Evolutionary conservation across 2,329 filamentous ascomycete genomes (phyloP).

Genomic region (Lachnellula arida): DNA sequence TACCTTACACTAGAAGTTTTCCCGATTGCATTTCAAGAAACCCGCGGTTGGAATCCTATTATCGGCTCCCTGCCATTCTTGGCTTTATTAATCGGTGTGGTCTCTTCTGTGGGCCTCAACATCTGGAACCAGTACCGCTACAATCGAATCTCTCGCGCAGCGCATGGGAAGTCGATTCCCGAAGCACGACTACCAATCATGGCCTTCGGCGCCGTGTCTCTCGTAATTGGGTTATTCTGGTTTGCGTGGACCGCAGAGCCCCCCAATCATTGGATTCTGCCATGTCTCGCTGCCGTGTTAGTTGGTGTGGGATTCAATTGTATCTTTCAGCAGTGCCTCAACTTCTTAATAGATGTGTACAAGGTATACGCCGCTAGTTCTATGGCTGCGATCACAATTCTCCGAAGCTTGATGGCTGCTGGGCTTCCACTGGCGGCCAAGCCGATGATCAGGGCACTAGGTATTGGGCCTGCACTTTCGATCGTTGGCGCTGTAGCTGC

Average conservation of each 20-base stretch:
- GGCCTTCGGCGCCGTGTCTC: constrained; percentile 34
- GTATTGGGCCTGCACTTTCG: constrained; percentile 58
- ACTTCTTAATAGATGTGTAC: constrained; percentile 39
- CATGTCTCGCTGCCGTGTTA: constrained; percentile 22
- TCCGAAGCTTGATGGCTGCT: constrained; percentile 41
- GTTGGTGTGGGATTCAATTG: constrained; percentile 30
- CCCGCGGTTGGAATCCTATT: constrained; percentile 55
- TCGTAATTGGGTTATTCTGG: constrained; percentile 29
- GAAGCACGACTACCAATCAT: constrained; percentile 46
- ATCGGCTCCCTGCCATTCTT: constrained; percentile 61
- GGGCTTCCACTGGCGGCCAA: constrained; percentile 40
- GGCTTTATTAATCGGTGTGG: constrained; percentile 34
- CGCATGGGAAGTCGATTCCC: constrained; percentile 38
- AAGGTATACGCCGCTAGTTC: constrained; percentile 44
- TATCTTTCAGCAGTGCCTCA: constrained; percentile 30
- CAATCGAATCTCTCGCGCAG: constrained; percentile 20
- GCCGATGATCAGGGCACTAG: constrained; percentile 57
- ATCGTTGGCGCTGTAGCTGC: constrained; percentile 56
- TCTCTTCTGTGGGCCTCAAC: constrained; percentile 50
- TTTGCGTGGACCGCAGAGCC: constrained; percentile 28
- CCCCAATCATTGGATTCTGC: constrained; percentile 21
- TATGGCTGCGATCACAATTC: constrained; percentile 40
- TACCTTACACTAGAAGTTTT: constrained; percentile 57
- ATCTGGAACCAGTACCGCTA: constrained; percentile 29
- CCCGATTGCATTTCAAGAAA: constrained; percentile 60